Percentiles rank a stretch among this genome's conserved stretches.
Evolutionary conservation across 2,329 filamentous ascomycete species (phyloP).

Genomic region (Sporothrix pseudoabietina): DNA sequence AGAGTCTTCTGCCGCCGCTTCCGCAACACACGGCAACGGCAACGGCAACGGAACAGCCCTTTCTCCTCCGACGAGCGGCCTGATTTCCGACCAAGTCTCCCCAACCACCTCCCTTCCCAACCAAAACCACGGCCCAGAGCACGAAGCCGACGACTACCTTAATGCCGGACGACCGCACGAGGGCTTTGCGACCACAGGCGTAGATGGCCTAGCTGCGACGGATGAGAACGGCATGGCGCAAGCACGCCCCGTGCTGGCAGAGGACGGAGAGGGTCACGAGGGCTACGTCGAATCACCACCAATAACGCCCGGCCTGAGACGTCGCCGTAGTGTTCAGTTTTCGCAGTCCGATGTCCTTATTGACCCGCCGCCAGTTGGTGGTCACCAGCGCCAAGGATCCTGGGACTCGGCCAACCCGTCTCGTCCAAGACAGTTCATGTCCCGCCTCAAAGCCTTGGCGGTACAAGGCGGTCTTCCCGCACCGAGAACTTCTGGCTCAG

Average conservation of each 20-base stretch:
- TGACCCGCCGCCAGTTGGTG: conserved; percentile 43
- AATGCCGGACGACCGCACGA: conserved; percentile 44
- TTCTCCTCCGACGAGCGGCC: not conserved
- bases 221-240: not conserved
- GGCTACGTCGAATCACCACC: conserved; percentile 28
- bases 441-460: conserved; percentile 74
- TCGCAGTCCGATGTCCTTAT: conserved; percentile 55
- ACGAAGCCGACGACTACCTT: conserved; percentile 45
- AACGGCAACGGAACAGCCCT: not conserved
- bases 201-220: not conserved
- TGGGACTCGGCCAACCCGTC: conserved; percentile 65
- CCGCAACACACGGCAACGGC: not conserved
- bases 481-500: conserved; percentile 45
- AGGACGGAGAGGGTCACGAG: not conserved
- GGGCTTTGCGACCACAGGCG: not conserved
- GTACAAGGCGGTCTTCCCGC: conserved; percentile 53
- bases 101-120: conserved; percentile 9
- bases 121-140: not conserved
- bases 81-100: conserved; percentile 15
- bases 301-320: conserved; percentile 34
- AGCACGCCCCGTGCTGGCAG: not conserved
- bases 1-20: conserved; percentile 13
- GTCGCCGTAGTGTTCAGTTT: conserved; percentile 75
- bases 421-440: conserved; percentile 70
- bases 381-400: conserved; percentile 58